Percentiles rank a stretch among this genome's conserved stretches.
These are phyloP conservation scores for Termitomyces titanicus DNA, from an alignment of 768 basidiomycete species.

Conservation along the genomic window DNA sequence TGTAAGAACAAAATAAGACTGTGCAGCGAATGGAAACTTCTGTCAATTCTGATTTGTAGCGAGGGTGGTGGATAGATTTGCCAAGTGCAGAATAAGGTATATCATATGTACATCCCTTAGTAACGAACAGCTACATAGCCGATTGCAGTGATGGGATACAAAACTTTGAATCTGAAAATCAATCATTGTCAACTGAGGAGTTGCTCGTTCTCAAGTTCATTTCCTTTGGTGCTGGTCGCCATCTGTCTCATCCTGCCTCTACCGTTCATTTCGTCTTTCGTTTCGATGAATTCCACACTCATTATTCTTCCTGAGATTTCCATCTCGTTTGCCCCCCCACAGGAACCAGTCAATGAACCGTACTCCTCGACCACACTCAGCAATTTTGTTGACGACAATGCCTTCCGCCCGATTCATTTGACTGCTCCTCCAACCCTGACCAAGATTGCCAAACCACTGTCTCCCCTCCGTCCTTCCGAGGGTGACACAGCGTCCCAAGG, in stretches of 20 bases:
- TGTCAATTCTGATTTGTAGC: conserved; percentile 1
- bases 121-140: conserved; percentile 8
- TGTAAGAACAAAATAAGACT: conserved; percentile 6
- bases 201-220: conserved; percentile 8
- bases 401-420: conserved; percentile 54
- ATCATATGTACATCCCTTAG: too few species aligned
- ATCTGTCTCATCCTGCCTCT: conserved; percentile 24
- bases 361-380: conserved; percentile 42
- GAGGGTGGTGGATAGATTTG: not conserved
- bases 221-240: conserved; percentile 52
- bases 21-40: not conserved
- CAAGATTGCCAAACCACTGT: conserved; percentile 32
- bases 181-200: conserved; percentile 6
- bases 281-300: conserved; percentile 37
- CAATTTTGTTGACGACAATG: conserved; percentile 39
- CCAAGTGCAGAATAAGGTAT: not conserved
- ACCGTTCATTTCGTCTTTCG: conserved; percentile 13
- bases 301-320: conserved; percentile 62
- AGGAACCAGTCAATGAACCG: conserved; percentile 46
- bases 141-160: conserved; percentile 10
- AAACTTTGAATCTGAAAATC: not conserved
- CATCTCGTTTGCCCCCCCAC: conserved; percentile 66
- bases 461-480: conserved; percentile 46
- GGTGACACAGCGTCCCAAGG: conserved; percentile 37
- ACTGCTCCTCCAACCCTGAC: conserved; percentile 51